Conservation (phyloP, 2,329 filamentous ascomycete genomes). For the Aspergillus uvarum region DNA sequence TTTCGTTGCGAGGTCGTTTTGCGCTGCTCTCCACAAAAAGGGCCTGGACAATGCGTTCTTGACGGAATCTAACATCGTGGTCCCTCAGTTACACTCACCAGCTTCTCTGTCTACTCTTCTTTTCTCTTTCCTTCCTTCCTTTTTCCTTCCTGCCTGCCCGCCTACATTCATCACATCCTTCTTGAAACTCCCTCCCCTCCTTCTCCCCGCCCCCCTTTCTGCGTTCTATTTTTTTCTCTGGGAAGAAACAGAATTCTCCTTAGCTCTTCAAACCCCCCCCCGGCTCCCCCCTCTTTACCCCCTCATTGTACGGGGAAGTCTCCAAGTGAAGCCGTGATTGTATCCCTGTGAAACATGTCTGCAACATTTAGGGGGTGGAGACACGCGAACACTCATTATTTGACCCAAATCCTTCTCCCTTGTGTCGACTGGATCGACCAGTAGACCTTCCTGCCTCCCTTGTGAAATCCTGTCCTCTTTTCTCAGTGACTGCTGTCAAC, state of each 20-base stretch:
- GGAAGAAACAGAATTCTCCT: not conserved
- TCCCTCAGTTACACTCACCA: not conserved
- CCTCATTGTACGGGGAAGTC: constrained; percentile 9
- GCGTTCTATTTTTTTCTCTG: not conserved
- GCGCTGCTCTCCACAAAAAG: not conserved
- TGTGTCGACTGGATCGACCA: constrained; percentile 1
- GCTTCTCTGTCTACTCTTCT: not conserved
- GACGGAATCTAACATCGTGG: not conserved
- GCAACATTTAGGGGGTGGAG: constrained; percentile 21
- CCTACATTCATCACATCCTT: not conserved
- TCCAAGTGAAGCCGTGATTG: constrained; percentile 14
- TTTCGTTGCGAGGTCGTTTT: not conserved
- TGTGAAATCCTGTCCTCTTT: not conserved
- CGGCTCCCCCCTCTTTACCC: not conserved
- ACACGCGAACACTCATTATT: constrained; percentile 9
- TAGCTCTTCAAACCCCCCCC: not conserved
- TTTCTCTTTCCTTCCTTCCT: no score
- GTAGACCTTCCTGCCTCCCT: not conserved
- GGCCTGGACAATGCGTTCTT: not conserved
- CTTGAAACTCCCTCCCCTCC: not conserved
- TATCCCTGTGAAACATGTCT: constrained; percentile 24
- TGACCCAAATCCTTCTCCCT: constrained; percentile 8
- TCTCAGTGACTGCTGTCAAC: not conserved
- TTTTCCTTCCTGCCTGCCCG: not conserved
- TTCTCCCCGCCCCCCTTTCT: constrained; percentile 6